phyloP scores from a whole-genome alignment of 805 yeast genomes.

The Starmera caribaea region DNA sequence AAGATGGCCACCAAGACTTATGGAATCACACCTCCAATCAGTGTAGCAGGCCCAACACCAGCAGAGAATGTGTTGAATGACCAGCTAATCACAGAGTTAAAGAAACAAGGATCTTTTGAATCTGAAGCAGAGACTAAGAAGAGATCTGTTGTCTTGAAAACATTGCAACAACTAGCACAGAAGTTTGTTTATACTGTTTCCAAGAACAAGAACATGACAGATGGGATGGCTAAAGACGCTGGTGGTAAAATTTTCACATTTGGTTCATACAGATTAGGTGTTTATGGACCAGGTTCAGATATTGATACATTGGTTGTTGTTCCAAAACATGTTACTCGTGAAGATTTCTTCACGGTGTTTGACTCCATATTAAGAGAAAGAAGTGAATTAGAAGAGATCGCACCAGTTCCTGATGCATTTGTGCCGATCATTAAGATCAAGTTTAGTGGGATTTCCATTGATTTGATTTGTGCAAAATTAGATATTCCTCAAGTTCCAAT shows the following conservation, averaged over 20 bases:
- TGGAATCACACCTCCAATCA: slow-evolving; percentile 49
- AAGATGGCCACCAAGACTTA: slow-evolving; percentile 9
- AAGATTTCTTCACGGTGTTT: slow-evolving; percentile 81
- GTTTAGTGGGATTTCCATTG: slow-evolving; percentile 87
- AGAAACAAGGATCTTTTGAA: slow-evolving; percentile 82
- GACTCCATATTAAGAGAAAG: slow-evolving; percentile 57
- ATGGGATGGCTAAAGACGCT: slow-evolving; percentile 95
- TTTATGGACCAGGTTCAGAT: slow-evolving; percentile 97
- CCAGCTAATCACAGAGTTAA: slow-evolving; percentile 64
- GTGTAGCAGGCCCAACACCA: slow-evolving; percentile 76
- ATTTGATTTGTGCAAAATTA: slow-evolving; percentile 75
- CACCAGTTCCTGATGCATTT: slow-evolving; percentile 92
- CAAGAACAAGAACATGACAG: slow-evolving; percentile 80
- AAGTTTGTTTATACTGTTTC: slow-evolving; percentile 82
- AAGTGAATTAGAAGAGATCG: slow-evolving; percentile 81
- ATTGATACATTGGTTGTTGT: slow-evolving; percentile 95
- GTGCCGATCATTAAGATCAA: slow-evolving; percentile 94
- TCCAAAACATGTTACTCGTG: slow-evolving; percentile 89
- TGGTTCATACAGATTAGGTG: slow-evolving; percentile 93
- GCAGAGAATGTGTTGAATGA: slow-evolving; percentile 73
- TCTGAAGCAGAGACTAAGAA: slow-evolving; percentile 74
- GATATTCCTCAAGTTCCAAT: slow-evolving; percentile 79
- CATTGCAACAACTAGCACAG: slow-evolving; percentile 63
- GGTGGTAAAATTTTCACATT: slow-evolving; percentile 97
- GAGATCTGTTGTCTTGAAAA: slow-evolving; percentile 63